phyloP scores from a whole-genome alignment of 169 alveolate species.

The Toxoplasma gondii region DNA sequence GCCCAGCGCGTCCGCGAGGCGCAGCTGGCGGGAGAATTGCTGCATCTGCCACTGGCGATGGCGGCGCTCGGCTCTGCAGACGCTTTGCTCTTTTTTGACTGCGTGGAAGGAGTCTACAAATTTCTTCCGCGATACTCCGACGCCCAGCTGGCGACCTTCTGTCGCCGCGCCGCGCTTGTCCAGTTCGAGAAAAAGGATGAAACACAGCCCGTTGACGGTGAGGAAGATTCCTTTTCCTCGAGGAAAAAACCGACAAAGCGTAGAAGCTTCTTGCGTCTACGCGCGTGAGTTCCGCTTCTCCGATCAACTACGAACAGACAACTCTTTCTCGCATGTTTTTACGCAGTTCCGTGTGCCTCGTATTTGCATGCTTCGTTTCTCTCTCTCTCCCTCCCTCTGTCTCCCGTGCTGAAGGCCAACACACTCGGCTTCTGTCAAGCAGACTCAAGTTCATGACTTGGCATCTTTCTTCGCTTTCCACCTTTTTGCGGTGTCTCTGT shows the following conservation, averaged over 20 bases:
- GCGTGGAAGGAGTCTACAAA: not conserved
- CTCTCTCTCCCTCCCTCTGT: no score
- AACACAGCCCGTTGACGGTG: not conserved
- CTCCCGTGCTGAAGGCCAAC: no score
- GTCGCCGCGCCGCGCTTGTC: conserved; percentile 3
- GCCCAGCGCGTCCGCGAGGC: not conserved
- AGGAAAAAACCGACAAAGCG: not conserved
- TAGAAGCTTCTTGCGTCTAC: no score
- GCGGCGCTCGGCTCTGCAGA: conserved; percentile 22
- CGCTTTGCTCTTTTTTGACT: not conserved
- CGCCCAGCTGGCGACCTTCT: conserved; percentile 37
- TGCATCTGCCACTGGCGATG: conserved; percentile 8
- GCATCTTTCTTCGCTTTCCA: not conserved
- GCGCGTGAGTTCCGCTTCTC: no score
- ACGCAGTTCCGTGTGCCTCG: no score
- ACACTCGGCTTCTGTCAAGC: no score
- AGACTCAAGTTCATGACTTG: no score
- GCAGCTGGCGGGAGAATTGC: not conserved
- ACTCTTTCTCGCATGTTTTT: no score
- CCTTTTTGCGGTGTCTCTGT: no score
- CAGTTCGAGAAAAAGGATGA: not conserved
- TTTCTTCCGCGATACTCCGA: not conserved
- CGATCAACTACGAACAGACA: no score
- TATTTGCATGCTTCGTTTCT: no score
- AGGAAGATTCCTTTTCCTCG: not conserved